Percentiles rank a stretch among this genome's conserved stretches.
Evolutionary conservation across 2,329 filamentous ascomycete species (phyloP).

Genomic region (Aschersonia sp.): DNA sequence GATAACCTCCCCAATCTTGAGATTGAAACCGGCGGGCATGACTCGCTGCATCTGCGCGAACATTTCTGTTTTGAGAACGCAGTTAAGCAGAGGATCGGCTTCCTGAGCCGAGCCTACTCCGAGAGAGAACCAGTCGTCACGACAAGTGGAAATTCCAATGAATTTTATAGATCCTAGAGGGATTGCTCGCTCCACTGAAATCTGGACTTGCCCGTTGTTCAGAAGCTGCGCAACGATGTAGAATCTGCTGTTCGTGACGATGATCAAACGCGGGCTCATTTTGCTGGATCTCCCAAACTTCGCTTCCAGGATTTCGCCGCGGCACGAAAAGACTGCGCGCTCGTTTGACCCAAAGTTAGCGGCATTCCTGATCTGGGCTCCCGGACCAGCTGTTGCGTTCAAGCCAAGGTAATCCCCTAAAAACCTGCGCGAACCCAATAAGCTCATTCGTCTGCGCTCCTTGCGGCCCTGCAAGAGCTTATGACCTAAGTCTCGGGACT

Average conservation of each 20-base stretch:
- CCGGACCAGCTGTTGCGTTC: constrained; percentile 64
- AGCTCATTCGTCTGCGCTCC: constrained; percentile 79
- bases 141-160: constrained; percentile 62
- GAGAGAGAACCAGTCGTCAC: constrained; percentile 95
- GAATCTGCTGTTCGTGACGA: constrained; percentile 74
- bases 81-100: constrained; percentile 84
- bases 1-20: constrained; percentile 73
- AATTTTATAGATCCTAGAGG: constrained; percentile 81
- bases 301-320: constrained; percentile 76
- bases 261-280: constrained; percentile 67
- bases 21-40: constrained; percentile 64
- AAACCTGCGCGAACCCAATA: constrained; percentile 83
- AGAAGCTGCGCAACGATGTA: constrained; percentile 80
- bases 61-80: constrained; percentile 91
- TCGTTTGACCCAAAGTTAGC: constrained; percentile 61
- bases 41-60: constrained; percentile 79
- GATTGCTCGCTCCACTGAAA: constrained; percentile 67
- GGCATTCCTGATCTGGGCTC: constrained; percentile 63
- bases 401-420: constrained; percentile 89
- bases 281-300: constrained; percentile 97
- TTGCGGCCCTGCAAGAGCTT: constrained; percentile 69
- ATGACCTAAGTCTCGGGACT: constrained; percentile 80
- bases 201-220: constrained; percentile 67
- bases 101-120: constrained; percentile 83
- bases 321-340: constrained; percentile 73